phyloP scores from a whole-genome alignment of 1,139 yeast genomes.

The Pichiaceae sp. region DNA sequence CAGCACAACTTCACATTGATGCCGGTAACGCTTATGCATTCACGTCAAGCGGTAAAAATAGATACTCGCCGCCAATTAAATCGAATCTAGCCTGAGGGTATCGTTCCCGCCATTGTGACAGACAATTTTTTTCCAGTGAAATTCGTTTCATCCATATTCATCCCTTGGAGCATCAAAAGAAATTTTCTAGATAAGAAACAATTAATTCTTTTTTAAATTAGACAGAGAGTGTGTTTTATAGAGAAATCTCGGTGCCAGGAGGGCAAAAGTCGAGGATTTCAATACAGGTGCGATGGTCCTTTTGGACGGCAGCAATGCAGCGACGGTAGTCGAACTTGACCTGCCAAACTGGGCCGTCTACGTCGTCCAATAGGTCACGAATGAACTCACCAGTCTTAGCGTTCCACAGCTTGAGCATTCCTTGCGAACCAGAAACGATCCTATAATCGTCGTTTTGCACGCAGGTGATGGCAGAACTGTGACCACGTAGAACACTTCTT shows the following conservation, averaged over 20 bases:
- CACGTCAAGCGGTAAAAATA: no score
- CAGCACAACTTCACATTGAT: no score
- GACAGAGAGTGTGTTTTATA: no score
- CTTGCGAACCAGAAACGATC: constrained; percentile 84
- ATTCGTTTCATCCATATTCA: no score
- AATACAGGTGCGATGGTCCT: constrained; percentile 47
- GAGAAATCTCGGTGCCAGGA: constrained; percentile 24
- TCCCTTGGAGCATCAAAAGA: no score
- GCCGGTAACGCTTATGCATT: no score
- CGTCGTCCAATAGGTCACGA: constrained; percentile 67
- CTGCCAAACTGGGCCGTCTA: constrained; percentile 88
- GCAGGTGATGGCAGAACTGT: constrained; percentile 84
- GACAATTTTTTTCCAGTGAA: no score
- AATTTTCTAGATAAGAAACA: no score
- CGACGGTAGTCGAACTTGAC: constrained; percentile 78
- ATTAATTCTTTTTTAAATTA: no score
- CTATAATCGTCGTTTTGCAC: constrained; percentile 83
- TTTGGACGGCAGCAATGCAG: constrained; percentile 91
- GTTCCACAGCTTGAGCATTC: constrained; percentile 76
- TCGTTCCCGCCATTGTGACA: no score
- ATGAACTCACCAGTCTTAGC: constrained; percentile 68
- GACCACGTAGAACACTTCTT: constrained; percentile 69
- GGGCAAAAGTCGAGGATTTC: constrained; percentile 80
- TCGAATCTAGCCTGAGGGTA: no score
- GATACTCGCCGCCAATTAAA: no score